Base-by-base conservation (phyloP, 2,329 filamentous ascomycete genomes). In the Hypoxylon sp. region DNA sequence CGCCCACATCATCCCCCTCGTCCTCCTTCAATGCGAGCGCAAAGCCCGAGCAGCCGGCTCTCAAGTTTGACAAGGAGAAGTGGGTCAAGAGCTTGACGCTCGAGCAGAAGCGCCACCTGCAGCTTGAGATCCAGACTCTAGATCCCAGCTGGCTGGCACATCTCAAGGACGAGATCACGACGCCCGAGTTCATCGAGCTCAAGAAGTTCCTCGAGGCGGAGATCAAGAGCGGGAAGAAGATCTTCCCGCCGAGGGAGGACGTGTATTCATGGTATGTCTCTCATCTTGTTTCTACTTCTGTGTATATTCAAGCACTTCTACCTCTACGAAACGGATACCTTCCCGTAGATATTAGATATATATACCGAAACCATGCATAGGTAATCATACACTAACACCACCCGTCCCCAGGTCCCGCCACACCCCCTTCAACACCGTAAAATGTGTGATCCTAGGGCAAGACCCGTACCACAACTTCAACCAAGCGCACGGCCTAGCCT, bases 381-480 rank as follows among this genome's bases (percentile, higher is more conserved):
- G 19, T 6, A 26, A 29, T 44, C 55, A 14, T 47, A 66, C 35
- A 56, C 72, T 78, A 70, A 78, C 26, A 17, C 22, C 11, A 2
- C 31, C 42, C 13, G 19, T n/a, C 39, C 39, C n/a, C 65, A 98
- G 95, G 95, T 98, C 95, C 67, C 92, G 94, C 26, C 92, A 97
- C 80, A 98, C 95, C 0, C 94, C 96, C 6, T 90, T 99, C 74
- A 84, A 91, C 82, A 91, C 86, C 13, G 94, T 98, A 79, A 97
- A 97, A 80, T 92, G 92, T 63, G 94, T 99, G 67, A 94, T 99
- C 77, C 81, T 98, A 60, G 96, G 96, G 72, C 96, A 99, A 83
- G 96, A 99, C 79, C 96, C 96, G 2, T 99, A 99, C 81, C 96
- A 99, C 84, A 97, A 97, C 79, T 80, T 89, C 79, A 97, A 97